phyloP scores from a whole-genome alignment of 2,329 filamentous ascomycete genomes.

The Corynespora cassiicola region DNA sequence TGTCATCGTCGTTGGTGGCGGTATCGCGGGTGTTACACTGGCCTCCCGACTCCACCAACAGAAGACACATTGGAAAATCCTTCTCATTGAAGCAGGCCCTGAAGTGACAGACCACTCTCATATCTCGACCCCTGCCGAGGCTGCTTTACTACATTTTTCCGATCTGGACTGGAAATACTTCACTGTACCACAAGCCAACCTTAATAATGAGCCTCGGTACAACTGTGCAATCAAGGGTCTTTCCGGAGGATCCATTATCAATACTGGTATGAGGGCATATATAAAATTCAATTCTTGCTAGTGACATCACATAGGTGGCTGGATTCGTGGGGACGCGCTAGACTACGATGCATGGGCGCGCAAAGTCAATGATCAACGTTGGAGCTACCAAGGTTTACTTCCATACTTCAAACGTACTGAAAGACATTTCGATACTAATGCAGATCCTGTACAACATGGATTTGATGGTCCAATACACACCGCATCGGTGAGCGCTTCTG shows the following conservation, averaged over 20 bases:
- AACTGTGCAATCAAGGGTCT: slow-evolving; percentile 37
- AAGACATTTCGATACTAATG: slow-evolving; percentile 26
- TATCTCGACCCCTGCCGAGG: slow-evolving; percentile 21
- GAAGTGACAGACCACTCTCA: slow-evolving; percentile 25
- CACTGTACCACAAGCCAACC: slow-evolving; percentile 36
- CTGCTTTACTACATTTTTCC: slow-evolving; percentile 27
- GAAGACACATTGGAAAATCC: slow-evolving; percentile 21
- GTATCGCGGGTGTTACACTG: slow-evolving; percentile 31
- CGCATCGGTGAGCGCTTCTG: slow-evolving; percentile 20
- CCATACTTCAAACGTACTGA: slow-evolving; percentile 35
- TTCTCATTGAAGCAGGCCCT: slow-evolving; percentile 41
- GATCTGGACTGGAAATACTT: slow-evolving; percentile 41
- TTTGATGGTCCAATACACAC: slow-evolving; percentile 32
- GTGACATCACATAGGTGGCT: slow-evolving; percentile 16
- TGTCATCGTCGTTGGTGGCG: slow-evolving; percentile 38
- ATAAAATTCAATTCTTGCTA: background rate
- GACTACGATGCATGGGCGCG: slow-evolving; percentile 38
- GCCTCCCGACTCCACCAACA: slow-evolving; percentile 36
- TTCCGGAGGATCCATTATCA: slow-evolving; percentile 35
- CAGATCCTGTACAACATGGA: slow-evolving; percentile 25
- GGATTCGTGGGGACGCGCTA: slow-evolving; percentile 29
- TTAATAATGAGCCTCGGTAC: slow-evolving; percentile 29
- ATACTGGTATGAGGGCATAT: slow-evolving; percentile 14
- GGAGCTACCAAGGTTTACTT: slow-evolving; percentile 34
- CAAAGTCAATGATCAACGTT: slow-evolving; percentile 26